Base-by-base conservation (phyloP, 2,329 filamentous ascomycete species). In the Aspergillus hiratsukae region DNA sequence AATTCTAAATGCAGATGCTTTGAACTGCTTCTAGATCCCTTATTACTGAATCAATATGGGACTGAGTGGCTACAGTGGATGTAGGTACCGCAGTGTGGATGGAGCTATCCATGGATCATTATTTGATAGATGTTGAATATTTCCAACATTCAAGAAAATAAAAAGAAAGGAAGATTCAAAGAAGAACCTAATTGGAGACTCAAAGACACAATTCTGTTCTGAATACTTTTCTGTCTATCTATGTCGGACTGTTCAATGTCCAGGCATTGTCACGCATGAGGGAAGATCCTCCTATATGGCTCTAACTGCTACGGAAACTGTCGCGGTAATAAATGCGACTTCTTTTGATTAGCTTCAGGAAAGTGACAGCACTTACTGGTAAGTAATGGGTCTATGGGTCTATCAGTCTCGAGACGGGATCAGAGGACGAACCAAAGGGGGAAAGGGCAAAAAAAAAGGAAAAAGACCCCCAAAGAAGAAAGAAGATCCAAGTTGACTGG, bases 1-100 rank as follows among this genome's bases (percentile, higher is more conserved):
- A 63, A 56, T 58, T 60, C 57, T 58, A 57, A 58, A 50, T 14
- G 53, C 25, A 40, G n/a, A 52, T 53, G 53, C 41, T 21, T 52
- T 41, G 31, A 41, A 41, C 41, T 45, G 45, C 49, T 53, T 52
- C 49, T 37, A 45, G 37, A 49, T 48, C 21, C 40, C 51, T 56
- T 50, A 45, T 53, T 45, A 31, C 31, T 40, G 28, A 40, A 48
- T 49, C 45, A 53, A 45, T 19, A 27, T 25, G 43, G 19, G 43
- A 46, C 23, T 46, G 23, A 35, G 14, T 35, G 31, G 31, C 31
- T 35, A 35, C 4, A 35, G 29, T 35, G 31, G 11, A 14, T 35
- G 31, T 35, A 35, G 11, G 31, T 25, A 45, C 7, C 11, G 10
- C 10, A 23, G 11, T 23, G 31, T 11, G 23, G 43, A 46, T 27